Evolutionary conservation across 441 rosid species (phyloP).

Genomic region (Populus hybrid): DNA sequence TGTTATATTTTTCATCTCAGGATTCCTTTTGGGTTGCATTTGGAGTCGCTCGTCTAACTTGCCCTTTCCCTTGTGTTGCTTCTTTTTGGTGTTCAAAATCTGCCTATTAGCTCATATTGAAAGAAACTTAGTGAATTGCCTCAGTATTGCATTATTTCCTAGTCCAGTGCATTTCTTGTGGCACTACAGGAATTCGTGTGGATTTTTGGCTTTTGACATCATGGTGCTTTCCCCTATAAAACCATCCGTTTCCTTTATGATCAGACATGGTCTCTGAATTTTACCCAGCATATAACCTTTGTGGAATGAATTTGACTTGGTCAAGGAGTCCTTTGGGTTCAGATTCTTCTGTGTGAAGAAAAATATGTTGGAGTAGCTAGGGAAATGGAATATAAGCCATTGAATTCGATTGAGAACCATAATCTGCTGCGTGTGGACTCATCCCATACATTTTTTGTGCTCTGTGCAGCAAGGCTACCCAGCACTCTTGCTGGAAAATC

Average conservation of each 20-base stretch:
- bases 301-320: background rate
- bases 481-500: background rate
- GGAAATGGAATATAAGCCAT: background rate
- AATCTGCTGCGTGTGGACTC: background rate
- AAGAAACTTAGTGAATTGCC: too few species aligned
- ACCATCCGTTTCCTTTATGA: background rate
- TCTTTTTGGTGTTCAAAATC: too few species aligned
- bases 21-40: background rate
- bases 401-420: background rate
- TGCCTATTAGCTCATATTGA: too few species aligned
- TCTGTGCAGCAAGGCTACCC: background rate
- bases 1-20: background rate
- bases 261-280: background rate
- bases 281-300: background rate
- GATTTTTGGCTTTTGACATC: background rate
- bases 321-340: background rate
- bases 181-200: background rate
- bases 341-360: background rate
- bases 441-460: background rate
- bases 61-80: background rate
- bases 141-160: background rate
- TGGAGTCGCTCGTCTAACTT: background rate
- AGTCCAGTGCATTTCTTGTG: background rate
- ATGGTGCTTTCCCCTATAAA: background rate
- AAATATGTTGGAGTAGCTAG: background rate